A percentile compares a stretch with the other conserved stretches of the same genome.
Conservation (phyloP, 768 basidiomycete genomes). For the Gyrodon lividus region DNA sequence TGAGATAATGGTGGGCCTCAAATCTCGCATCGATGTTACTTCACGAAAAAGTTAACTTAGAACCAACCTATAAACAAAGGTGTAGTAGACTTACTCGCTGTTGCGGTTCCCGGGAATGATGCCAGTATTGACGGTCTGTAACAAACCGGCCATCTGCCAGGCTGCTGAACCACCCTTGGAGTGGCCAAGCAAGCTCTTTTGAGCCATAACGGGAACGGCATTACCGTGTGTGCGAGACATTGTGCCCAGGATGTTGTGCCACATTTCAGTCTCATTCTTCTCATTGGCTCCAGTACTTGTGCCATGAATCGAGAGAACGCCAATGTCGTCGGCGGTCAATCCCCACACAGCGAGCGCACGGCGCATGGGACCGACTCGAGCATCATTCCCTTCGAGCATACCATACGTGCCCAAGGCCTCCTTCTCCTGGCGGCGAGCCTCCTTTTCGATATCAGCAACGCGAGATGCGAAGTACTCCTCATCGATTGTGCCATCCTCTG, state of each 20-base stretch:
- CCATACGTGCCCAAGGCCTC: constrained; percentile 92
- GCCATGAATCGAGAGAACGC: constrained; percentile 85
- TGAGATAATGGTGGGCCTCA: constrained; percentile 81
- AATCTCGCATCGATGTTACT: constrained; percentile 95
- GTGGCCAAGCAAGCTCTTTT: constrained; percentile 96
- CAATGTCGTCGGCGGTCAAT: constrained; percentile 88
- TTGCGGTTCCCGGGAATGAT: constrained; percentile 95
- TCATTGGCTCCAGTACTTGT: constrained; percentile 91
- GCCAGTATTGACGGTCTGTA: constrained; percentile 82
- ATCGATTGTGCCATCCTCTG: constrained; percentile 49
- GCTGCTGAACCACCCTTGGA: constrained; percentile 99
- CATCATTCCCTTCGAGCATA: constrained; percentile 88
- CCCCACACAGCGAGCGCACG: constrained; percentile 98
- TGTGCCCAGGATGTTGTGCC: constrained; percentile 91
- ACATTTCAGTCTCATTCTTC: constrained; percentile 96
- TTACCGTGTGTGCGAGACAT: constrained; percentile 91
- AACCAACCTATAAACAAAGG: neutral
- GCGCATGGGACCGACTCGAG: constrained; percentile 85
- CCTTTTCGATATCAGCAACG: constrained; percentile 82
- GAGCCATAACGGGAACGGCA: constrained; percentile 95
- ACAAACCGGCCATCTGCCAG: constrained; percentile 92
- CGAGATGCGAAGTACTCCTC: constrained; percentile 74
- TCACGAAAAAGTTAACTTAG: constrained; percentile 7
- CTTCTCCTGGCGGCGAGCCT: constrained; percentile 89
- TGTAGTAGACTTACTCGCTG: constrained; percentile 70